phyloP scores from a whole-genome alignment of 345 rosid species.

The Alliaria petiolata region DNA sequence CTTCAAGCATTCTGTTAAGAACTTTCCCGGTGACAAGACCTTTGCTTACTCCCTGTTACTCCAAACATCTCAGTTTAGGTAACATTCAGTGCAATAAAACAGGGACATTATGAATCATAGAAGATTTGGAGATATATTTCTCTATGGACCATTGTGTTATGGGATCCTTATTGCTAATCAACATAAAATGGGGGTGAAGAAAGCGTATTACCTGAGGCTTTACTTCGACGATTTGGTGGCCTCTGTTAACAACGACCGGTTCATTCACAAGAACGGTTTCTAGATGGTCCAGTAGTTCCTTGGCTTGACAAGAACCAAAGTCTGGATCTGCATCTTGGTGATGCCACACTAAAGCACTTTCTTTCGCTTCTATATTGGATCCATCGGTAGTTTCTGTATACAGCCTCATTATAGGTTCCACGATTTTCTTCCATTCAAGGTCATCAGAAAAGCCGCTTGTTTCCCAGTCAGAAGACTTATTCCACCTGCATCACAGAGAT shows the following conservation, averaged over 20 bases:
- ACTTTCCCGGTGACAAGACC: conserved; percentile 51
- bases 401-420: conserved; percentile 49
- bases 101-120: background rate
- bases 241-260: conserved; percentile 55
- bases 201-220: conserved; percentile 60
- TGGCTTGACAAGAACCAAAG: conserved; percentile 65
- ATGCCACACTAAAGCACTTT: conserved; percentile 72
- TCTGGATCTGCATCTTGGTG: conserved; percentile 60
- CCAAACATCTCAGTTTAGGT: conserved; percentile 4
- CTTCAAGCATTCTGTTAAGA: conserved; percentile 34
- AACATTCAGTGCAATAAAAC: background rate
- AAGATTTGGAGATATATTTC: background rate
- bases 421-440: conserved; percentile 55
- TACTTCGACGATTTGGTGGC: conserved; percentile 61
- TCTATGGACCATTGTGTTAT: no score
- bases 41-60: conserved; percentile 49
- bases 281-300: conserved; percentile 61
- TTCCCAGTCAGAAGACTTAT: conserved; percentile 46
- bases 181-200: background rate
- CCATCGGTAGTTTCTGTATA: conserved; percentile 68
- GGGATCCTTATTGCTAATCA: background rate
- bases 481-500: conserved; percentile 45
- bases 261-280: conserved; percentile 63
- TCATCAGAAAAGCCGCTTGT: conserved; percentile 35
- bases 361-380: conserved; percentile 58